Evolutionary conservation across 768 basidiomycete genomes (phyloP).

Genomic region (Wakefieldia striispora): DNA sequence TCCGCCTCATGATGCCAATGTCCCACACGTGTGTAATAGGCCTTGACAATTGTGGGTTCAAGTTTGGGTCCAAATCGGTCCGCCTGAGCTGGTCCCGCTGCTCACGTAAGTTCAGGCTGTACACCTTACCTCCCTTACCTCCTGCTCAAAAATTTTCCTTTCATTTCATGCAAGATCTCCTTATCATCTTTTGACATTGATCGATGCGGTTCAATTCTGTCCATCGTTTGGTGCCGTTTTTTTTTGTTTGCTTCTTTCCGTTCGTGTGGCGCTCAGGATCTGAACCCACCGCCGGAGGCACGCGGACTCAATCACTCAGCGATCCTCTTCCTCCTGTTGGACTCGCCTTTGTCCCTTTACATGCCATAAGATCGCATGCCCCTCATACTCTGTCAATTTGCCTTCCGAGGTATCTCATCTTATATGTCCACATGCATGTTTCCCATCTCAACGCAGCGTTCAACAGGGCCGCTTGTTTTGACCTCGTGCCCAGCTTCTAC

Average conservation of each 20-base stretch:
- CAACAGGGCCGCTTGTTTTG: constrained; percentile 33
- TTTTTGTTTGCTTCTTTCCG: constrained; percentile 9
- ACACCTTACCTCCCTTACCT: constrained; percentile 15
- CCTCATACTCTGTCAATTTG: constrained; percentile 10
- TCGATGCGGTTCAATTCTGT: constrained; percentile 14
- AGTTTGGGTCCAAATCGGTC: constrained; percentile 13
- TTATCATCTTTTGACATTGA: constrained; percentile 13
- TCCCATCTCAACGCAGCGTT: constrained; percentile 23
- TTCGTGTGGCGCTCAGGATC: constrained; percentile 18
- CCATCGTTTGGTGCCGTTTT: constrained; percentile 7
- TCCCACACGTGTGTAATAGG: neutral
- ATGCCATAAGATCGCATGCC: constrained; percentile 7
- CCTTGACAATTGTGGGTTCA: neutral
- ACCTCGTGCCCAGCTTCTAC: constrained; percentile 38
- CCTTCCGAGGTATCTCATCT: constrained; percentile 16
- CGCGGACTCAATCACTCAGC: constrained; percentile 31
- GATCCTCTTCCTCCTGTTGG: constrained; percentile 11
- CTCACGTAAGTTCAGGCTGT: constrained; percentile 30
- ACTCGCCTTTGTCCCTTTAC: constrained; percentile 1
- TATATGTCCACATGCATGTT: constrained; percentile 14
- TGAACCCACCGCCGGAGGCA: constrained; percentile 19
- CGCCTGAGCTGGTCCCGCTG: constrained; percentile 22
- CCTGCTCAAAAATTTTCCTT: constrained; percentile 14
- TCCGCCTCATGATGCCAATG: neutral
- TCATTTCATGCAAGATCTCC: constrained; percentile 15